Percentiles rank a stretch among this genome's conserved stretches.
phyloP scores from a whole-genome alignment of 148 eudicot species.

The Silene uniflora region DNA sequence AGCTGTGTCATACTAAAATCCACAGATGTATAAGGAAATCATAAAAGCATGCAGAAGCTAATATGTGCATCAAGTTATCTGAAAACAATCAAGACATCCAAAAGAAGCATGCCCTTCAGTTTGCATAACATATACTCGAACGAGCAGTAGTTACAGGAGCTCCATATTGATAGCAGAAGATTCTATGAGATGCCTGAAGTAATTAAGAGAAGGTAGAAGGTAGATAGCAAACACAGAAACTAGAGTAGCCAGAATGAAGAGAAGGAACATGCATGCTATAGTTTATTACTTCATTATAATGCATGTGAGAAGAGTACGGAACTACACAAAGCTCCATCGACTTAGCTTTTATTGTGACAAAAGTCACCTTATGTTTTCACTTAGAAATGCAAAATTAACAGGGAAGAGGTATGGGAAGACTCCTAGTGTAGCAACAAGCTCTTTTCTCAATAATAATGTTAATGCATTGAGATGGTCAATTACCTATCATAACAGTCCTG shows the following conservation, averaged over 20 bases:
- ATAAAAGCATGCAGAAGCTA: constrained; percentile 8
- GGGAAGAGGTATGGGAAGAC: not conserved
- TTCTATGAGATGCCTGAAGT: not conserved
- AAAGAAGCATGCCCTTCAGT: not conserved
- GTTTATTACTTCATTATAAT: not conserved
- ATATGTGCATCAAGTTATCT: not conserved
- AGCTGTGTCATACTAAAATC: not conserved
- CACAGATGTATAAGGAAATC: not conserved
- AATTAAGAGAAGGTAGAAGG: not conserved
- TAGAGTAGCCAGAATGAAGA: not conserved
- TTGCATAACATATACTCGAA: not conserved
- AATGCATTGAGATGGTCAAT: constrained; percentile 12
- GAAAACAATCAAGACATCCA: not conserved
- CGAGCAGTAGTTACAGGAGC: not conserved
- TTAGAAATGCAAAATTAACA: not conserved
- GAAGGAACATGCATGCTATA: not conserved
- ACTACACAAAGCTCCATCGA: not conserved
- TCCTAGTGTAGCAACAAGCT: not conserved
- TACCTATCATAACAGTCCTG: constrained; percentile 98
- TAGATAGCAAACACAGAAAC: not conserved
- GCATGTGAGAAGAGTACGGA: not conserved
- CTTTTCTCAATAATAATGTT: not conserved
- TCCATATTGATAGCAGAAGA: not conserved
- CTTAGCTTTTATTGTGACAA: not conserved
- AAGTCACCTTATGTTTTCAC: not conserved